These are phyloP conservation scores for Trichophyton schoenleinii DNA, from an alignment of 2,329 filamentous ascomycete species.

Conservation along the genomic window DNA sequence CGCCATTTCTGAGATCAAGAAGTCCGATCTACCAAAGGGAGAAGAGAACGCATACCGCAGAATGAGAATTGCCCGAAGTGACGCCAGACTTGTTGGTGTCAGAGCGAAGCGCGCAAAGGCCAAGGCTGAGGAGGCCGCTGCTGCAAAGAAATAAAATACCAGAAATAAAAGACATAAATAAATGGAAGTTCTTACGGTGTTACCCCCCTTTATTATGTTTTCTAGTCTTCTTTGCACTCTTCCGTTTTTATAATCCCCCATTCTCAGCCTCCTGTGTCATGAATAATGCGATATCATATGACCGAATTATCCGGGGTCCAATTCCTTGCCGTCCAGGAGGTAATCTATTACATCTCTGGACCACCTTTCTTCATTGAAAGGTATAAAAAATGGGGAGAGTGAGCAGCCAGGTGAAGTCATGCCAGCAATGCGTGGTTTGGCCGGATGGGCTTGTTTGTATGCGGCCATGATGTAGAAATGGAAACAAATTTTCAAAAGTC, in stretches of 20 bases:
- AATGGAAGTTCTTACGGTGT: slow-evolving; percentile 4
- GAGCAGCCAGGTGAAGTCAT: background rate
- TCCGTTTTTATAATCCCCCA: slow-evolving; percentile 10
- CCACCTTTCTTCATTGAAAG: background rate
- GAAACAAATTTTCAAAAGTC: background rate
- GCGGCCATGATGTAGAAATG: background rate
- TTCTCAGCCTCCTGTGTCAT: slow-evolving; percentile 2
- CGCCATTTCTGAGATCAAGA: slow-evolving; percentile 63
- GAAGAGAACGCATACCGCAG: slow-evolving; percentile 79
- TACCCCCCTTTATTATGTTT: slow-evolving; percentile 1
- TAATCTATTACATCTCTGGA: background rate
- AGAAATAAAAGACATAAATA: slow-evolving; percentile 9
- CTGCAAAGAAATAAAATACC: slow-evolving; percentile 40
- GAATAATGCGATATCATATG: slow-evolving; percentile 7
- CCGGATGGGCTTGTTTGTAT: background rate
- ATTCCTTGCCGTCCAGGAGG: background rate
- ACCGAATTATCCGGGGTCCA: slow-evolving; percentile 1
- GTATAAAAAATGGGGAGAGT: background rate
- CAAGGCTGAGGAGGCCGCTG: slow-evolving; percentile 56
- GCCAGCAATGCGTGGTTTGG: background rate
- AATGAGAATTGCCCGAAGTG: slow-evolving; percentile 72
- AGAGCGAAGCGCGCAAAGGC: slow-evolving; percentile 90
- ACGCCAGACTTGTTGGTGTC: slow-evolving; percentile 67
- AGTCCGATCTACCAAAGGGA: slow-evolving; percentile 64
- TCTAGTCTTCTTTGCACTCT: slow-evolving; percentile 10